A percentile compares a stretch with the other conserved stretches of the same genome.
Conservation (phyloP, 2,329 filamentous ascomycete genomes). For the Fusarium sp. region DNA sequence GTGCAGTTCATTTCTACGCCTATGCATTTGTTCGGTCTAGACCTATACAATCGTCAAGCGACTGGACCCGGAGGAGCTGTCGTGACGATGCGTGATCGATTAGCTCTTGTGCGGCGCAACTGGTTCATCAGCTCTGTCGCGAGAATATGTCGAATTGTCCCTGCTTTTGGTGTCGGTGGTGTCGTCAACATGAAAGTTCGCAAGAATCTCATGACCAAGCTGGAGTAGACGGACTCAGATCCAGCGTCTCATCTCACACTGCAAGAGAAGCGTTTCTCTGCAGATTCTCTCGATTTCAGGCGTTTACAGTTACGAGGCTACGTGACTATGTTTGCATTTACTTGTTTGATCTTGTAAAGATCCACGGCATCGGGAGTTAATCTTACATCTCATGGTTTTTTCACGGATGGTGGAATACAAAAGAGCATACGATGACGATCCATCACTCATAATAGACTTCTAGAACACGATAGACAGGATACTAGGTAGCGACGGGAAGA, state of each 20-base stretch:
- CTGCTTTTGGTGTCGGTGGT: slow-evolving; percentile 88
- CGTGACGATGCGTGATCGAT: slow-evolving; percentile 67
- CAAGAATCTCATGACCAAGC: slow-evolving; percentile 70
- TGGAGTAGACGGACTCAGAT: slow-evolving; percentile 52
- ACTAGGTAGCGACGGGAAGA: background rate
- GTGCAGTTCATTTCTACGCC: slow-evolving; percentile 86
- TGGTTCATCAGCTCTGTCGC: slow-evolving; percentile 80
- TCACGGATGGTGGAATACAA: background rate
- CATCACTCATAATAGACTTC: slow-evolving; percentile 18
- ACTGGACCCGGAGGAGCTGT: slow-evolving; percentile 40
- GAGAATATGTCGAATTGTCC: slow-evolving; percentile 84
- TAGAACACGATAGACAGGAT: slow-evolving; percentile 25
- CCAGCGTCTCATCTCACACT: background rate
- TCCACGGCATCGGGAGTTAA: slow-evolving; percentile 7
- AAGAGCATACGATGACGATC: slow-evolving; percentile 20
- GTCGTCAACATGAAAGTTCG: slow-evolving; percentile 84
- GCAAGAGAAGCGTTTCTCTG: background rate
- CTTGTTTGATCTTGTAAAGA: slow-evolving; percentile 8
- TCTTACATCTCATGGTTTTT: slow-evolving; percentile 12
- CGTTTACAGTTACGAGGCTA: slow-evolving; percentile 14
- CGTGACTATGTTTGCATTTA: slow-evolving; percentile 12
- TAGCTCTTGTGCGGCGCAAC: slow-evolving; percentile 74
- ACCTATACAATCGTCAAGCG: slow-evolving; percentile 80
- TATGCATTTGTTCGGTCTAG: slow-evolving; percentile 84
- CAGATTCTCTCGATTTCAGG: slow-evolving; percentile 1